These are phyloP conservation scores for Cnidoscolus chayamansa DNA, from an alignment of 441 rosid species.

Conservation along the genomic window DNA sequence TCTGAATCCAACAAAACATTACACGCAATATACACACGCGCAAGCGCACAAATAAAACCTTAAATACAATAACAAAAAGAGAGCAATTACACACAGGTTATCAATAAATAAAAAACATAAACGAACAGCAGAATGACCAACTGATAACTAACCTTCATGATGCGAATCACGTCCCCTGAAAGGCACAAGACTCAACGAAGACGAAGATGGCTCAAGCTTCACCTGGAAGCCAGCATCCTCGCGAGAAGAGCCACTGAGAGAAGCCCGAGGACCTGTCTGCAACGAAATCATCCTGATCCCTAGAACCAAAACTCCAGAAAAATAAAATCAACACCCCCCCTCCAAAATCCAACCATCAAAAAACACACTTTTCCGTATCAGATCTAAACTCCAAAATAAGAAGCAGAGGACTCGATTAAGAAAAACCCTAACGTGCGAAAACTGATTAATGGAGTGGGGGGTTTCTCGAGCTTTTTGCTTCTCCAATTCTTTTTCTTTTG, in stretches of 20 bases:
- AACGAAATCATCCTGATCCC: constrained; percentile 51
- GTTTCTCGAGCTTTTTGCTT: constrained; percentile 23
- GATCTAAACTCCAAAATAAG: constrained; percentile 26
- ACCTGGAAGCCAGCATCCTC: constrained; percentile 40
- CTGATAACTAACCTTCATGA: constrained; percentile 46
- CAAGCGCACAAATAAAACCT: neutral
- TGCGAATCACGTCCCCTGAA: constrained; percentile 52
- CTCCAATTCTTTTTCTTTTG: neutral
- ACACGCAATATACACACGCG: no score
- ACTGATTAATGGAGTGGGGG: neutral
- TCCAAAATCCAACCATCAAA: constrained; percentile 28
- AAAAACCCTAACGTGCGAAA: constrained; percentile 25
- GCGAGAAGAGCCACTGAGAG: constrained; percentile 44
- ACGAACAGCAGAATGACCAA: neutral
- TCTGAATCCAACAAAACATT: neutral
- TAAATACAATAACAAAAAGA: neutral
- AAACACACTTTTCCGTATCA: constrained; percentile 15
- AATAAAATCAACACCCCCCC: constrained; percentile 16
- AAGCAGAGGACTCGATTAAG: constrained; percentile 23
- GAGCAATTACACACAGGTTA: neutral
- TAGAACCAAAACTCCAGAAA: constrained; percentile 4
- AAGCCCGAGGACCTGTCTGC: constrained; percentile 45
- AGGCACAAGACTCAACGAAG: constrained; percentile 49
- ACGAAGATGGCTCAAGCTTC: constrained; percentile 47
- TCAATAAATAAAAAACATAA: neutral